These are phyloP conservation scores for Trypanosoma caninum DNA, from an alignment of 208 protist species.

Conservation along the genomic window DNA sequence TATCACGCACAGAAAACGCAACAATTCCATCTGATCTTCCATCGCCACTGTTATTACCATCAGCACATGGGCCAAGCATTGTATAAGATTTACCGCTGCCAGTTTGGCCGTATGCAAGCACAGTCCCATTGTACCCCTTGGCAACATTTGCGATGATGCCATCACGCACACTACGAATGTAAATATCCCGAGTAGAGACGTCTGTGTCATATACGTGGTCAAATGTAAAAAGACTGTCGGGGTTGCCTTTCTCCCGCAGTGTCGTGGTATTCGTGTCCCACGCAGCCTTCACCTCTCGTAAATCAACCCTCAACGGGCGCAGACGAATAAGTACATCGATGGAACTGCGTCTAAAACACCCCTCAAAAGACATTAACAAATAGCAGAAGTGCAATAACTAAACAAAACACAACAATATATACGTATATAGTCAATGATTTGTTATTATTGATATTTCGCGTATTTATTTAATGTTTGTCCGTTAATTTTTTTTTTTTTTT, in stretches of 20 bases:
- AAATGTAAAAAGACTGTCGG: conserved; percentile 68
- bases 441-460: no score
- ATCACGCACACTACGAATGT: conserved; percentile 41
- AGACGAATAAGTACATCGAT: conserved; percentile 73
- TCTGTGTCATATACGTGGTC: conserved; percentile 55
- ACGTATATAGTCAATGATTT: no score
- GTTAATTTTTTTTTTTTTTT: no score
- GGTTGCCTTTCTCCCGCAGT: conserved; percentile 47
- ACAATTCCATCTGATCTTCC: conserved; percentile 34
- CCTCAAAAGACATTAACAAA: no score
- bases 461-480: no score
- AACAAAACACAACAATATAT: no score
- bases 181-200: conserved; percentile 42
- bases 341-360: conserved; percentile 34
- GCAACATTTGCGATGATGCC: conserved; percentile 52
- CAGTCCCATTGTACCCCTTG: conserved; percentile 85
- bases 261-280: conserved; percentile 29
- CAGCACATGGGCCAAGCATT: conserved; percentile 54
- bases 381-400: no score
- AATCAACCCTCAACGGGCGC: conserved; percentile 46
- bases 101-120: conserved; percentile 87
- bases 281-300: conserved; percentile 33
- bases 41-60: not conserved
- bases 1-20: conserved; percentile 43
- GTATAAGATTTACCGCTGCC: conserved; percentile 85